Conservation (phyloP, 768 basidiomycete genomes). For the Baorangia bicolor region DNA sequence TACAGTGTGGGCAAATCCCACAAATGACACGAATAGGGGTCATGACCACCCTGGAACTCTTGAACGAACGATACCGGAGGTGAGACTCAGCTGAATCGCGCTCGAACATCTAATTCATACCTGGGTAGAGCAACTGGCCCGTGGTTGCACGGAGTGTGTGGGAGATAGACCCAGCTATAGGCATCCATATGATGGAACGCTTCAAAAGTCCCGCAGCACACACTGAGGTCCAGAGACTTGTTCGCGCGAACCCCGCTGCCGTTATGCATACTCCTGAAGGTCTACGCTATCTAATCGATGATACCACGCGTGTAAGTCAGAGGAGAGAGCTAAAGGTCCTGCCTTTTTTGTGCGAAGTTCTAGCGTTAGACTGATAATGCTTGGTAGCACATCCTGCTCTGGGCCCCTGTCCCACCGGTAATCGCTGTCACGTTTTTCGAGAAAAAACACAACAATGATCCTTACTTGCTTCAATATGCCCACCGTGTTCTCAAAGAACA, state of each 20-base stretch:
- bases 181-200: constrained; percentile 81
- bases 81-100: constrained; percentile 31
- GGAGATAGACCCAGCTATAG: constrained; percentile 81
- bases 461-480: constrained; percentile 90
- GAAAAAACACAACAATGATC: constrained; percentile 77
- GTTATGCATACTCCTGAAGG: constrained; percentile 81
- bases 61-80: constrained; percentile 64
- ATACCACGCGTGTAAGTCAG: constrained; percentile 54
- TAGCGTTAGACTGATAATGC: not conserved
- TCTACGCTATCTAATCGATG: constrained; percentile 74
- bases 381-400: constrained; percentile 76
- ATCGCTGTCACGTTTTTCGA: constrained; percentile 84
- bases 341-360: not conserved
- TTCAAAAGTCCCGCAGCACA: constrained; percentile 70
- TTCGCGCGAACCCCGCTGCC: constrained; percentile 67
- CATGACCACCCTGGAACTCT: constrained; percentile 53
- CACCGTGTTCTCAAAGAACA: constrained; percentile 94
- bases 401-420: constrained; percentile 86
- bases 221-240: constrained; percentile 71
- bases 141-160: constrained; percentile 71
- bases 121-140: constrained; percentile 59
- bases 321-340: constrained; percentile 75
- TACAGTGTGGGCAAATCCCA: constrained; percentile 87
- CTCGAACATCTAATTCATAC: constrained; percentile 2
- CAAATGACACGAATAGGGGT: constrained; percentile 71